Conservation (phyloP, 305 asterid genomes). For the Fraxinus sp. region DNA sequence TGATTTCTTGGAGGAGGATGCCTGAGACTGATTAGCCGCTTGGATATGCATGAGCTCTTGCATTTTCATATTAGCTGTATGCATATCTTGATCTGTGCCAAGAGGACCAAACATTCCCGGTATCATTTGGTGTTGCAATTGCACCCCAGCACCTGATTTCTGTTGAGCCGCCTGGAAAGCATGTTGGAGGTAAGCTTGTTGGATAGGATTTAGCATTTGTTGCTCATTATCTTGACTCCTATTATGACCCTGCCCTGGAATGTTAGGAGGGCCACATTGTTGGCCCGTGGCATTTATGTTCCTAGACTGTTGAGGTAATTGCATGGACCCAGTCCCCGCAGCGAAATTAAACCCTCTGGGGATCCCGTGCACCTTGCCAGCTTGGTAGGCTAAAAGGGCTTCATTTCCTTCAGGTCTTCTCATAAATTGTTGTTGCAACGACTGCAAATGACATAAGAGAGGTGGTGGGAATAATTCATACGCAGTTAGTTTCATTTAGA, state of each 20-base stretch:
- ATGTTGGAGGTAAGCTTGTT: constrained; percentile 85
- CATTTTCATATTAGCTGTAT: constrained; percentile 62
- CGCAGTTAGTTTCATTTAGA: constrained; percentile 6
- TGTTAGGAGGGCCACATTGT: constrained; percentile 66
- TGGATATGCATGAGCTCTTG: constrained; percentile 65
- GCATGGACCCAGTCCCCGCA: constrained; percentile 67
- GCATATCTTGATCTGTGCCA: constrained; percentile 74
- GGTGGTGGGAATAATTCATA: constrained; percentile 1
- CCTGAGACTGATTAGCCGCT: constrained; percentile 62
- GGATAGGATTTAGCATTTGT: constrained; percentile 66
- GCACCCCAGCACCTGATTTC: constrained; percentile 67
- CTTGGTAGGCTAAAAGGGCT: constrained; percentile 68
- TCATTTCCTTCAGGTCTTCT: constrained; percentile 91
- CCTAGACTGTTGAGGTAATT: constrained; percentile 72
- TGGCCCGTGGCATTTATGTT: constrained; percentile 69
- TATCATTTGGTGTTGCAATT: constrained; percentile 74
- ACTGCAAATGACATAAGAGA: constrained; percentile 40
- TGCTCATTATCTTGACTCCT: constrained; percentile 85
- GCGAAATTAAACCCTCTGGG: constrained; percentile 63
- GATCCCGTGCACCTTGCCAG: constrained; percentile 67
- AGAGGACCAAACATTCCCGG: constrained; percentile 65
- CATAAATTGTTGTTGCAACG: constrained; percentile 70
- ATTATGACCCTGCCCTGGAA: constrained; percentile 64
- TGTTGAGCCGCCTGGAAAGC: constrained; percentile 79
- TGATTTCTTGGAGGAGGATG: constrained; percentile 69